A percentile compares a stretch with the other conserved stretches of the same genome.
phyloP scores from a whole-genome alignment of 306 rosid genomes.

The Lathyrus tuberosus region DNA sequence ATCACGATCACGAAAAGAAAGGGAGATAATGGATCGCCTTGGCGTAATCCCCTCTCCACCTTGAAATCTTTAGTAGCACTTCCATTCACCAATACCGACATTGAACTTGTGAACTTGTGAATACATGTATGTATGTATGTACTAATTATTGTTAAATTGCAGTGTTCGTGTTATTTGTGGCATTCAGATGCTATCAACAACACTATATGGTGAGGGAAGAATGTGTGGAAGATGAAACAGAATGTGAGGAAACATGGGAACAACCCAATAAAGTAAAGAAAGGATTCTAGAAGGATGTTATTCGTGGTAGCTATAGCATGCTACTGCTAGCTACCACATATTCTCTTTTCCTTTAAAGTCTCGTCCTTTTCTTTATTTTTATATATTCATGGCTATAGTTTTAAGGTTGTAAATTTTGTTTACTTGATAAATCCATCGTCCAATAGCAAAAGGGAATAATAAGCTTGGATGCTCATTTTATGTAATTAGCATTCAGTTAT shows the following conservation, averaged over 20 bases:
- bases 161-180: slow-evolving; percentile 77
- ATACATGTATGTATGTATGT: neutral
- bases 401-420: slow-evolving; percentile 35
- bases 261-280: slow-evolving; percentile 48
- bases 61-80: too few species aligned
- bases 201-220: slow-evolving; percentile 54
- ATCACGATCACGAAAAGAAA: too few species aligned
- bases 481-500: slow-evolving; percentile 33
- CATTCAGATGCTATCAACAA: slow-evolving; percentile 79
- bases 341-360: slow-evolving; percentile 2
- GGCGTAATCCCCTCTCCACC: too few species aligned
- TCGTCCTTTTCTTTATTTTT: neutral
- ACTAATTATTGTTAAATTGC: slow-evolving; percentile 37
- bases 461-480: neutral
- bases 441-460: slow-evolving; percentile 25
- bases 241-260: slow-evolving; percentile 48
- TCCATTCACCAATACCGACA: too few species aligned
- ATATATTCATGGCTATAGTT: slow-evolving; percentile 9
- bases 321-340: slow-evolving; percentile 7
- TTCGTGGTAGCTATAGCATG: neutral
- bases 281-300: slow-evolving; percentile 34
- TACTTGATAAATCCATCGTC: slow-evolving; percentile 21
- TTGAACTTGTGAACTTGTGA: too few species aligned
- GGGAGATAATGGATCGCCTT: too few species aligned
- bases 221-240: slow-evolving; percentile 56